A percentile compares a stretch with the other conserved stretches of the same genome.
Evolutionary conservation across 306 rosid genomes (phyloP).

Genomic region (Abrus pulchellus): DNA sequence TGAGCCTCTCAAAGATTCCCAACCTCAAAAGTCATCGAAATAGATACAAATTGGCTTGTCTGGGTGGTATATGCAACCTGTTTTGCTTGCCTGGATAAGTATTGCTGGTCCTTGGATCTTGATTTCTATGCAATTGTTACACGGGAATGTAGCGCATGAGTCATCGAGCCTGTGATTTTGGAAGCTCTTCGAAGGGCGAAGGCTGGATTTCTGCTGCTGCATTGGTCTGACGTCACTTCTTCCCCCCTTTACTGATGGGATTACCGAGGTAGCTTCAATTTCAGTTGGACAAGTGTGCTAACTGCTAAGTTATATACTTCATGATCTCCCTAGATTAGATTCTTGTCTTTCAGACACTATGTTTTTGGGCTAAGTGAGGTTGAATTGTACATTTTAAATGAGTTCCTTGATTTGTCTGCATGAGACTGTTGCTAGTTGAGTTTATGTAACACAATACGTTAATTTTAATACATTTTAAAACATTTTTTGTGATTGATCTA

Average conservation of each 20-base stretch:
- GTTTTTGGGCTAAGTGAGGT: background rate
- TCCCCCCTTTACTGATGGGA: background rate
- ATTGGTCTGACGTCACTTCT: conserved; percentile 12
- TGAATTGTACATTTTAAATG: conserved; percentile 27
- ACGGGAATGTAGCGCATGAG: conserved; percentile 16
- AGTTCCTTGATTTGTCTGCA: conserved; percentile 3
- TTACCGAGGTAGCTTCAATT: background rate
- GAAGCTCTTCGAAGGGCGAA: background rate
- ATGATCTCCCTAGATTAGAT: background rate
- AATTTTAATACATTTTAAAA: too few species aligned
- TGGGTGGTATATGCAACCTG: conserved; percentile 6
- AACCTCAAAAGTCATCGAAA: conserved; percentile 37
- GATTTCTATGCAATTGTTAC: background rate
- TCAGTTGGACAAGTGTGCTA: conserved; percentile 5
- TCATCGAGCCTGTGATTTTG: background rate
- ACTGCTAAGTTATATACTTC: background rate
- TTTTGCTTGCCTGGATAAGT: background rate
- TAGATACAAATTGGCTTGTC: conserved; percentile 20
- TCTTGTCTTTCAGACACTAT: conserved; percentile 7
- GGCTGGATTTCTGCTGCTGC: conserved; percentile 16
- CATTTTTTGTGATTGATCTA: too few species aligned
- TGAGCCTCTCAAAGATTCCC: conserved; percentile 53
- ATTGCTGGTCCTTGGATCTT: conserved; percentile 11
- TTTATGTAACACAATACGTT: background rate
- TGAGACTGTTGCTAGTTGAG: conserved; percentile 11